A percentile compares a stretch with the other conserved stretches of the same genome.
Conservation (phyloP, 306 rosid species). For the Vigna mungo region DNA sequence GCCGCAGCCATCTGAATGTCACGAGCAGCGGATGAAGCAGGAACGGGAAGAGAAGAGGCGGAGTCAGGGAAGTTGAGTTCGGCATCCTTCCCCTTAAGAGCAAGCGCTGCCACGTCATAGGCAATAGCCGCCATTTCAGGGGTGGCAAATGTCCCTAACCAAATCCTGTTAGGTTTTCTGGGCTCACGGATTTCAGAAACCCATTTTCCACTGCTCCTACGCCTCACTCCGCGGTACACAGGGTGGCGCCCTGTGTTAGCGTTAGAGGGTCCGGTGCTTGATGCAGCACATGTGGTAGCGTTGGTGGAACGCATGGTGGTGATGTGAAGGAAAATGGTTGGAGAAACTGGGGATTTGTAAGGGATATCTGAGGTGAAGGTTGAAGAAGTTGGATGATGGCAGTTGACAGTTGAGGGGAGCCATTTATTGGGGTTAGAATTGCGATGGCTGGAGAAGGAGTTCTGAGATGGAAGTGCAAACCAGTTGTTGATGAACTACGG, state of each 20-base stretch:
- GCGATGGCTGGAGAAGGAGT: conserved; percentile 30
- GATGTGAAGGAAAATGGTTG: not conserved
- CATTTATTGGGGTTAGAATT: conserved; percentile 40
- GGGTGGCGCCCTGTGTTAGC: conserved; percentile 45
- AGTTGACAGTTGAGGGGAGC: conserved; percentile 53
- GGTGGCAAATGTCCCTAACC: conserved; percentile 89
- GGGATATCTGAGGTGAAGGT: not conserved
- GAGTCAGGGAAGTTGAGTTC: conserved; percentile 89
- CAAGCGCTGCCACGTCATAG: conserved; percentile 91
- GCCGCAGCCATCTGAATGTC: conserved; percentile 88
- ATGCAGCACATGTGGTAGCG: not conserved
- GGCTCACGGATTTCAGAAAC: conserved; percentile 63
- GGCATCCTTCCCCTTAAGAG: conserved; percentile 78
- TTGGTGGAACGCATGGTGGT: conserved; percentile 42
- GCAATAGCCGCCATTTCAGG: conserved; percentile 98
- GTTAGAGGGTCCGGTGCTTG: conserved; percentile 37
- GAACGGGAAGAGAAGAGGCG: conserved; percentile 77
- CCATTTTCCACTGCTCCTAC: conserved; percentile 59
- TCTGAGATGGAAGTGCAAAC: conserved; percentile 51
- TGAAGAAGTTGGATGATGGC: not conserved
- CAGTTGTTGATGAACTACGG: conserved; percentile 51
- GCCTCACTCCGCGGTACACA: conserved; percentile 57
- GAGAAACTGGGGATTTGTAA: not conserved
- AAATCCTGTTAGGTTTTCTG: conserved; percentile 62
- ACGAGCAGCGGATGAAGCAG: conserved; percentile 72